These are phyloP conservation scores for Mrakia blollopis DNA, from an alignment of 768 basidiomycete genomes.

Conservation along the genomic window DNA sequence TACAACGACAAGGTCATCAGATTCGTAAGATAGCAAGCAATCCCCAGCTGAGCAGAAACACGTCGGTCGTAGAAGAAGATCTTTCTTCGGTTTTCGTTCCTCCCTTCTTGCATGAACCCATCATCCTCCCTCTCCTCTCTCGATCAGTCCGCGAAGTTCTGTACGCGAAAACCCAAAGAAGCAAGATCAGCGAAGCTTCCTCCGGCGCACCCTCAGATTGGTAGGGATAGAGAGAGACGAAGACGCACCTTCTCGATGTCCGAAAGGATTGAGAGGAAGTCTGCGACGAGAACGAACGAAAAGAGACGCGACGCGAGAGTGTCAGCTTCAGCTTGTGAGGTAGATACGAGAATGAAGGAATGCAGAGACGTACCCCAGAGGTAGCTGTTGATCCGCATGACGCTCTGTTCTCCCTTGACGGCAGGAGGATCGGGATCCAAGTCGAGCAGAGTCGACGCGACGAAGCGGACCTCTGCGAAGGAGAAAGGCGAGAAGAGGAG, in stretches of 20 bases:
- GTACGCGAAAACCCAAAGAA: neutral
- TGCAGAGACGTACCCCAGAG: conserved; percentile 43
- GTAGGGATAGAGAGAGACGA: neutral
- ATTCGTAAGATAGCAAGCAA: neutral
- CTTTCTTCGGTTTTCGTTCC: neutral
- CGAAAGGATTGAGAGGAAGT: conserved; percentile 82
- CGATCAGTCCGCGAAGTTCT: conserved; percentile 16
- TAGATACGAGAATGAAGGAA: neutral
- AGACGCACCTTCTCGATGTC: conserved; percentile 67
- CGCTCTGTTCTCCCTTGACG: conserved; percentile 14
- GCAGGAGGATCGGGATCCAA: conserved; percentile 49
- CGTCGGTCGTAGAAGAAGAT: too few relatives aligned
- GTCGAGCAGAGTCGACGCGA: conserved; percentile 86
- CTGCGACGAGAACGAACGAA: conserved; percentile 38
- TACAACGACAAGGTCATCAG: neutral
- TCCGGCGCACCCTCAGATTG: neutral
- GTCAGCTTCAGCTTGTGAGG: neutral
- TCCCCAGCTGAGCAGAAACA: too few relatives aligned
- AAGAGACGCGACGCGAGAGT: neutral
- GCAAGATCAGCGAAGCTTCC: too few relatives aligned
- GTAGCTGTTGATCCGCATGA: conserved; percentile 33
- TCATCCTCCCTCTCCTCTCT: too few relatives aligned
- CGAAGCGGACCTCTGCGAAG: conserved; percentile 66
- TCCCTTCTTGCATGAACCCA: neutral
- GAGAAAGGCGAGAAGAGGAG: too few relatives aligned